Conservation (phyloP, 2,329 filamentous ascomycete species). For the Alternaria sp. region DNA sequence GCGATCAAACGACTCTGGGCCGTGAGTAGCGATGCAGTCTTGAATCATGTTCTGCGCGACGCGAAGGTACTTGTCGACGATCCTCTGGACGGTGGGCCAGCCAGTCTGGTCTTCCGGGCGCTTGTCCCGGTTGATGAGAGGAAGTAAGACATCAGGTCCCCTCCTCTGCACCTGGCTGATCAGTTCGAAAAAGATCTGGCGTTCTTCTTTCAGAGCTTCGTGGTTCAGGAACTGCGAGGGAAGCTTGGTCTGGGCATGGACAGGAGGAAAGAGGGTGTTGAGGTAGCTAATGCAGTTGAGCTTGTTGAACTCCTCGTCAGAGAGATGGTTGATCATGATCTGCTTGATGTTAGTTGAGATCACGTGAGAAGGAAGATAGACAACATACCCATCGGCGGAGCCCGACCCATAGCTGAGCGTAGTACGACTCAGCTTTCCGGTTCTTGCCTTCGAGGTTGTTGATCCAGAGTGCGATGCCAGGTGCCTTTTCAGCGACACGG, state of each 20-base stretch:
- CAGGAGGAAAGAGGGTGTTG: conserved; percentile 70
- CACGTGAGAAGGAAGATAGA: neutral
- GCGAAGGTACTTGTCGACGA: conserved; percentile 65
- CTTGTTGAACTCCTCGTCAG: conserved; percentile 67
- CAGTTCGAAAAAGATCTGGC: conserved; percentile 68
- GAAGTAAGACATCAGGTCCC: conserved; percentile 60
- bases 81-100: conserved; percentile 58
- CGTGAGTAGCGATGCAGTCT: conserved; percentile 60
- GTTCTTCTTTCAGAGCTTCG: conserved; percentile 61
- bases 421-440: conserved; percentile 50
- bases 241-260: conserved; percentile 42
- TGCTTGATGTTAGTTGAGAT: conserved; percentile 34
- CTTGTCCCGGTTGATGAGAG: conserved; percentile 61
- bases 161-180: conserved; percentile 64
- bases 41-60: conserved; percentile 67
- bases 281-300: conserved; percentile 71
- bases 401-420: conserved; percentile 67
- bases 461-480: conserved; percentile 64
- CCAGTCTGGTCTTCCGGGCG: conserved; percentile 60
- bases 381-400: conserved; percentile 67
- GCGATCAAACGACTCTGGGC: conserved; percentile 43
- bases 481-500: conserved; percentile 58
- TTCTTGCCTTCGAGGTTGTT: conserved; percentile 55
- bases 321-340: conserved; percentile 70
- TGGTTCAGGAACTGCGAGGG: conserved; percentile 61